Base-by-base conservation (phyloP, 1,139 yeast species). In the Debaryomyces sp. region DNA sequence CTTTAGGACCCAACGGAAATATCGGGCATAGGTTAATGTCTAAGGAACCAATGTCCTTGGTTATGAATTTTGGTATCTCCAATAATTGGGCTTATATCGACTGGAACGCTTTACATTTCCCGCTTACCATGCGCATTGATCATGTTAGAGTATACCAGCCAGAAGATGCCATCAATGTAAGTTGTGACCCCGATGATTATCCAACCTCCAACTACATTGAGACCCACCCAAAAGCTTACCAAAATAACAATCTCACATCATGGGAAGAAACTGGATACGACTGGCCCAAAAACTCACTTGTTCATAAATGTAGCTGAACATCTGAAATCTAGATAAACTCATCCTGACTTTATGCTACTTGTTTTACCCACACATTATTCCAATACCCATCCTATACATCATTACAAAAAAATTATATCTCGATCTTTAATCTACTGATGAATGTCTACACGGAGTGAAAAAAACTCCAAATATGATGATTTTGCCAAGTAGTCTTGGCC, bases 91-190 rank as follows among this genome's bases (percentile, higher is more conserved):
- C 89, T 1, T 85, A 86, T 62, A 88, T 89, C 54, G 88, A 87
- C 64, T 88, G 96, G 95, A 76, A 80, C 32, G 73, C 82, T 12
- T 67, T 89, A 41, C 63, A 67, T 36, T 89, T 89, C 78, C 96
- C 96, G 0, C 77, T 80, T 2, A 76, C 77, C 2, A 68, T 89
- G 77, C 71, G 82, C 50, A 72, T 89, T 48, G 96, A 89, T 65
- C 87, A 84, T 60, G 89, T 89, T 13, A 80, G 96, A 54, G 66
- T 89, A 13, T 89, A 89, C 64, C 96, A 89, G 67, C 94, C 95
- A 2, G 57, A 67, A 34, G 80, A 73, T 54, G 60, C 67, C 5
- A 61, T 67, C 1, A 73, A 80, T 30, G 52, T 85, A 8, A 85
- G 90, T 0, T 89, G 96, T 67, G 96, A 89, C 62, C 96, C 96